Evolutionary conservation across 163 green algal species (phyloP).

Genomic region (Scenedesmus sp.): DNA sequence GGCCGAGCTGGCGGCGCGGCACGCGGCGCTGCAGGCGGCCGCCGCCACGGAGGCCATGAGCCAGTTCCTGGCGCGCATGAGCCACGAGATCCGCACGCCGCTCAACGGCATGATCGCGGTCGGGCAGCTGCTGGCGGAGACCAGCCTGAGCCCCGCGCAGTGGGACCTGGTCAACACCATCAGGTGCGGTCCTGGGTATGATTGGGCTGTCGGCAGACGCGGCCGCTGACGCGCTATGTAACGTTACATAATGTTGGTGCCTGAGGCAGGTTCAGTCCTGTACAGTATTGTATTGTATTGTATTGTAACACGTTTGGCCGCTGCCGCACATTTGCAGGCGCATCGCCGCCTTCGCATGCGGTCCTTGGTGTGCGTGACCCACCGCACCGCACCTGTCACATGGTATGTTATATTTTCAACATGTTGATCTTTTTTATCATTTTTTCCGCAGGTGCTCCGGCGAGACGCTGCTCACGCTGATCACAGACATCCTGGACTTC

Average conservation of each 20-base stretch:
- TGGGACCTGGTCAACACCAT: conserved; percentile 60
- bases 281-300: too few relatives aligned
- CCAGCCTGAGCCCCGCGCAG: conserved; percentile 81
- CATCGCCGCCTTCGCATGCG: too few relatives aligned
- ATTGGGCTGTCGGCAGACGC: background rate
- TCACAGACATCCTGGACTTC: conserved; percentile 93
- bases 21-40: conserved; percentile 76
- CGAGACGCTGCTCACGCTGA: conserved; percentile 81
- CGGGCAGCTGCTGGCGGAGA: conserved; percentile 86
- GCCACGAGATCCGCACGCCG: conserved; percentile 96
- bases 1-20: conserved; percentile 79
- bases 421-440: background rate
- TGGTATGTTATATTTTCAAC: background rate
- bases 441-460: conserved; percentile 54
- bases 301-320: too few relatives aligned
- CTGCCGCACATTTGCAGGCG: too few relatives aligned
- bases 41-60: conserved; percentile 87
- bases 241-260: too few relatives aligned
- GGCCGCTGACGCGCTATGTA: too few relatives aligned
- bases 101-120: conserved; percentile 96
- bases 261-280: background rate
- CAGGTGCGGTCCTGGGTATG: background rate
- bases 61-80: conserved; percentile 96
- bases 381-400: background rate
- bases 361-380: background rate